These are phyloP conservation scores for Aspergillus wentii DNA, from an alignment of 495 filamentous ascomycete genomes.

Conservation along the genomic window DNA sequence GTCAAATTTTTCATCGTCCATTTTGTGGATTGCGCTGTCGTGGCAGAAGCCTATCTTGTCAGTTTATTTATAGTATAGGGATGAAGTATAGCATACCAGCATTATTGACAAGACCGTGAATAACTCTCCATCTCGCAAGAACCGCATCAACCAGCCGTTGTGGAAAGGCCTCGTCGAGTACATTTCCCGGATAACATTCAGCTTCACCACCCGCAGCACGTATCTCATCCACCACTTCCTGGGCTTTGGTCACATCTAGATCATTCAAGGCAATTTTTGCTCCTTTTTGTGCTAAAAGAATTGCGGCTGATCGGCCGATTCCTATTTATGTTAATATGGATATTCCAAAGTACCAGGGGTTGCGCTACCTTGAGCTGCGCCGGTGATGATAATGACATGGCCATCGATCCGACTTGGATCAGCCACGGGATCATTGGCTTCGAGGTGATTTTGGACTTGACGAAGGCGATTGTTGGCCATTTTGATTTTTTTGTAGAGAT, in stretches of 20 bases:
- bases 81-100: conserved; percentile 59
- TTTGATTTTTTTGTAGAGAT: neutral
- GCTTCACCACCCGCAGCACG: conserved; percentile 58
- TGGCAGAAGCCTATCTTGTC: conserved; percentile 8
- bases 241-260: conserved; percentile 53
- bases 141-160: conserved; percentile 52
- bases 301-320: conserved; percentile 36
- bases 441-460: neutral
- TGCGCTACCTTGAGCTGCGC: conserved; percentile 61
- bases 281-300: conserved; percentile 67
- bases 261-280: conserved; percentile 67
- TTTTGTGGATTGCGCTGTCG: conserved; percentile 78
- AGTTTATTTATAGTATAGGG: neutral
- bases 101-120: conserved; percentile 73
- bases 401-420: conserved; percentile 51
- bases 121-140: conserved; percentile 68
- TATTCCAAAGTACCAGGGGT: too few species aligned
- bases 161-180: conserved; percentile 5
- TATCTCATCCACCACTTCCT: conserved; percentile 52
- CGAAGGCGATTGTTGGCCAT: neutral
- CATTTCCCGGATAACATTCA: conserved; percentile 45
- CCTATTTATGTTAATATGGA: too few species aligned
- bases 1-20: conserved; percentile 74
- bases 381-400: conserved; percentile 69
- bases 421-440: neutral